Evolutionary conservation across 2,329 filamentous ascomycete species (phyloP), one percentile per base, ranked within the genome.

Genomic region (Colletotrichum lupini): DNA sequence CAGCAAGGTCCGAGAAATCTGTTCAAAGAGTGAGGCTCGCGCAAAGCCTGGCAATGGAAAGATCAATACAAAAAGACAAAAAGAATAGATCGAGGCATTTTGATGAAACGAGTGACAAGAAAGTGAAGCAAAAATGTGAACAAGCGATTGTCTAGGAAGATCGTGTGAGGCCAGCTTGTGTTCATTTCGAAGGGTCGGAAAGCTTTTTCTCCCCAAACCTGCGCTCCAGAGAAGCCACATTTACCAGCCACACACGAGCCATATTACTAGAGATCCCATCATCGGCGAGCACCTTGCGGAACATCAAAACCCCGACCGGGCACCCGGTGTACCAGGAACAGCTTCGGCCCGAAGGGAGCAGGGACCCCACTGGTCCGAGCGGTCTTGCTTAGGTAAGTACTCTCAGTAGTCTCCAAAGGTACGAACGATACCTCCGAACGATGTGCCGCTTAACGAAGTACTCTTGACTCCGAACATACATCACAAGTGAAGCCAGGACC

Each of bases 51-150:
- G 28, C 37, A 19, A 16, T 14, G 19, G 16, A 14, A 11, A 66
- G 24, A 8, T 28, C 32, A 37, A 30, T 46, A 30, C 14, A 32
- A 24, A 52, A 24, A 11, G 37, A 16, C 62, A 28, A 14, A 52
- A 28, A 62, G 12, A 8, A 60, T 63, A 14, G 8, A 72, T 59
- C 46, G 69, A 58, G 26, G 69, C 69, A 72, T 72, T 16, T 37
- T 63, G 28, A 35, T 59, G n/a, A 68, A 72, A 69, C 42, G 69
- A 72, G 52, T 26, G 69, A 72, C 65, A 63, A 11, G 52, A 59
- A 64, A 30, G 12, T 30, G 28, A 72, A 52, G 30, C 7, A 52
- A 59, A 32, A 30, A 37, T 14, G 68, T 22, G 26, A 35, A 52
- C 32, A 32, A 16, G 42, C 9, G 53, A 30, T 24, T 52, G 24